Evolutionary conservation across 2,329 filamentous ascomycete species (phyloP).

Genomic region (Clarireedia monteithiana): DNA sequence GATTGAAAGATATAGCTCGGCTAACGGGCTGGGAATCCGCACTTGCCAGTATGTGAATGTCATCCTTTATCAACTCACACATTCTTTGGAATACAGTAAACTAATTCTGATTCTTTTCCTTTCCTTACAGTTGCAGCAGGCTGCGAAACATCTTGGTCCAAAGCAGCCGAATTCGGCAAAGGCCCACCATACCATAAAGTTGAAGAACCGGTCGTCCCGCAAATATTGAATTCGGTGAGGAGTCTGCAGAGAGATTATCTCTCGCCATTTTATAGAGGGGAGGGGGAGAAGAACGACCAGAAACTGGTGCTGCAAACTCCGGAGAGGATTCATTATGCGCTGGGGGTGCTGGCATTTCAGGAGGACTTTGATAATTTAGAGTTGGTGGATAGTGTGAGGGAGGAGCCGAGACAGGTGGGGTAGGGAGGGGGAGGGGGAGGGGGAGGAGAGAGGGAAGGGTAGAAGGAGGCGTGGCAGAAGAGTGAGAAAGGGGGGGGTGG

Average conservation of each 20-base stretch:
- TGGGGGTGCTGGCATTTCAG: slow-evolving; percentile 73
- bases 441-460: background rate
- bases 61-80: background rate
- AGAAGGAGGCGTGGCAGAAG: too few relatives aligned
- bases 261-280: slow-evolving; percentile 43
- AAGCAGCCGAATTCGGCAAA: slow-evolving; percentile 61
- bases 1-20: slow-evolving; percentile 66
- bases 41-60: slow-evolving; percentile 42
- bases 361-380: slow-evolving; percentile 61
- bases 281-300: slow-evolving; percentile 37
- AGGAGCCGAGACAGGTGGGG: background rate
- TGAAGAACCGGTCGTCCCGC: slow-evolving; percentile 20
- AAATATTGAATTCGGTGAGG: slow-evolving; percentile 37
- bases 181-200: slow-evolving; percentile 65
- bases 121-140: slow-evolving; percentile 54
- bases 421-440: background rate
- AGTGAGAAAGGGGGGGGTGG: too few relatives aligned
- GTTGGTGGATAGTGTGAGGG: slow-evolving; percentile 30
- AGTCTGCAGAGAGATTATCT: slow-evolving; percentile 11
- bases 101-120: background rate
- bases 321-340: slow-evolving; percentile 63
- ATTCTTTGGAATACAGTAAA: background rate
- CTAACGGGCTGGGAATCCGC: slow-evolving; percentile 86
- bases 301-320: slow-evolving; percentile 54
- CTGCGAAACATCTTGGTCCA: slow-evolving; percentile 79